Evolutionary conservation across 768 basidiomycete genomes (phyloP).

Genomic region (Kwoniella newhampshirensis): DNA sequence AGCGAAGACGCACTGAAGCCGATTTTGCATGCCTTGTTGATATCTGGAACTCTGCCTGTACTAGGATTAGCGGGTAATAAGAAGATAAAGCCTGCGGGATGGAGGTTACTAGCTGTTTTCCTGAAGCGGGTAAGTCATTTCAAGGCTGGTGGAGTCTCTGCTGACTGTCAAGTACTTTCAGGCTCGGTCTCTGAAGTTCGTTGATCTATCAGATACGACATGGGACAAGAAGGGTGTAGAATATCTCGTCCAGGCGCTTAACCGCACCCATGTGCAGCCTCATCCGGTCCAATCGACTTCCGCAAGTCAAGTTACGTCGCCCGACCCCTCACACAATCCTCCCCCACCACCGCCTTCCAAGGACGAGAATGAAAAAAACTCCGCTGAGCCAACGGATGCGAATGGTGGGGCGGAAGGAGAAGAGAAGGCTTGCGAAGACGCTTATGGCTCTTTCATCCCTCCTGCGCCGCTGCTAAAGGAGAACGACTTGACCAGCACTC

Average conservation of each 20-base stretch:
- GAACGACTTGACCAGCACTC: conserved; percentile 8
- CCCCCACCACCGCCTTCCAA: neutral
- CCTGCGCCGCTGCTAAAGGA: conserved; percentile 53
- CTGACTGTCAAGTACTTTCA: conserved; percentile 42
- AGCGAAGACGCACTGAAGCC: conserved; percentile 76
- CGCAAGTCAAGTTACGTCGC: conserved; percentile 1
- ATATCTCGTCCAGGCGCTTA: conserved; percentile 70
- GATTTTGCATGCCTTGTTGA: conserved; percentile 82
- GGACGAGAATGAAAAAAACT: neutral
- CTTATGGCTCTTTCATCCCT: conserved; percentile 45
- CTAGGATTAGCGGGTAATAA: conserved; percentile 84
- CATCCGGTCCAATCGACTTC: conserved; percentile 22
- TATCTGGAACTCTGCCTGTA: conserved; percentile 74
- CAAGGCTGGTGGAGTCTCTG: neutral
- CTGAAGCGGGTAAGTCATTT: conserved; percentile 65
- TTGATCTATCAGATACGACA: conserved; percentile 82
- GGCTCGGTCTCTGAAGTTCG: conserved; percentile 75
- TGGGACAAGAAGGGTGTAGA: conserved; percentile 84
- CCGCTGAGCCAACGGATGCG: neutral
- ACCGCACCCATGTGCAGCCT: conserved; percentile 44
- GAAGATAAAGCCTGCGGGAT: conserved; percentile 72
- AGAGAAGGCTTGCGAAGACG: conserved; percentile 5
- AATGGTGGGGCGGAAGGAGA: conserved; percentile 1
- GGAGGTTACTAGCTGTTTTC: conserved; percentile 77
- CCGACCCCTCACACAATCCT: neutral